phyloP scores from a whole-genome alignment of 108 stramenopile species.

The Skeletonema marinoi region DNA sequence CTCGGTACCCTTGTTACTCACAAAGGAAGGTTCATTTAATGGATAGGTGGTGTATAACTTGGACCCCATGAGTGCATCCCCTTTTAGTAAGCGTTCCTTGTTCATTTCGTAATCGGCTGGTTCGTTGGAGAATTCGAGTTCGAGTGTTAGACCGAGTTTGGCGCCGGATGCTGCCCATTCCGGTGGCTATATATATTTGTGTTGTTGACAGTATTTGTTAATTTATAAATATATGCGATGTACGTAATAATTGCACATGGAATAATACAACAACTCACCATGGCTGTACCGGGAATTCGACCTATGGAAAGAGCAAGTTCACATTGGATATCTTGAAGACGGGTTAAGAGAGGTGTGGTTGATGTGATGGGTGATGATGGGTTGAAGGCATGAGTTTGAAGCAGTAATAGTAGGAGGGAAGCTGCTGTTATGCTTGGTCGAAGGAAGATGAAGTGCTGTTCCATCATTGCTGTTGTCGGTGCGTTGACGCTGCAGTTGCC shows the following conservation, averaged over 20 bases:
- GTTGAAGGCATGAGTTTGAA: not conserved
- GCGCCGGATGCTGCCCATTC: conserved; percentile 52
- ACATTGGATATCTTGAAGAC: not conserved
- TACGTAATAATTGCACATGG: too few species aligned
- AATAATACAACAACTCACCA: conserved; percentile 7
- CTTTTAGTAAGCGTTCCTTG: conserved; percentile 23
- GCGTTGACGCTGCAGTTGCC: too few species aligned
- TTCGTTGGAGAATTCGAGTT: conserved; percentile 30
- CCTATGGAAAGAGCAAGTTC: conserved; percentile 3
- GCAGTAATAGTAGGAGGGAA: too few species aligned
- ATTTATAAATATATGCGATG: too few species aligned
- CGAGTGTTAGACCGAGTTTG: conserved; percentile 30
- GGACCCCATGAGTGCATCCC: not conserved
- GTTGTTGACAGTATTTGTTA: too few species aligned
- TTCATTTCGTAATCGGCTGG: conserved; percentile 20
- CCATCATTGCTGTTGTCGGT: too few species aligned
- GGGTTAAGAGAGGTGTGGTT: not conserved
- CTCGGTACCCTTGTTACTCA: conserved; percentile 9
- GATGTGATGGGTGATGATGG: not conserved
- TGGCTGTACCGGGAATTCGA: conserved; percentile 32
- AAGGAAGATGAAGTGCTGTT: too few species aligned
- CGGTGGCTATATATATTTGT: not conserved
- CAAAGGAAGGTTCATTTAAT: conserved; percentile 36
- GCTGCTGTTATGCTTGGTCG: too few species aligned
- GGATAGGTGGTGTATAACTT: conserved; percentile 13